phyloP scores from a whole-genome alignment of 2,329 filamentous ascomycete species.

The Chaetomium strumarium region DNA sequence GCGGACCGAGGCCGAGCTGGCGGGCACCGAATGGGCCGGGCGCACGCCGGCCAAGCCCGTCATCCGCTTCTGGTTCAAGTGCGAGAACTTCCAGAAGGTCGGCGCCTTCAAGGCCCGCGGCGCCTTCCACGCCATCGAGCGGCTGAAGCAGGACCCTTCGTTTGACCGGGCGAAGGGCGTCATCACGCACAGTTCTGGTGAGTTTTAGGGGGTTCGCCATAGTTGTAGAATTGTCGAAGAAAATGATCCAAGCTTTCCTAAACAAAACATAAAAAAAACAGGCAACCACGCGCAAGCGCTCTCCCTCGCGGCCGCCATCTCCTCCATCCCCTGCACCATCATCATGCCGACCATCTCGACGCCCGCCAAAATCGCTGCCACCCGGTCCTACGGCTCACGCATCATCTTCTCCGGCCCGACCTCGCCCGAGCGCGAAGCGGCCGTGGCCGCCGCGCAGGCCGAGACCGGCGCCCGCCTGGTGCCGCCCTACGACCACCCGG shows the following conservation, averaged over 20 bases:
- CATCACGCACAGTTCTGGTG: constrained; percentile 85
- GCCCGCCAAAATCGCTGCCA: constrained; percentile 81
- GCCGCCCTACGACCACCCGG: constrained; percentile 86
- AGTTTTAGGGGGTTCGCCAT: too few species aligned
- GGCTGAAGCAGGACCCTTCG: constrained; percentile 57
- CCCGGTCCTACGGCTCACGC: constrained; percentile 67
- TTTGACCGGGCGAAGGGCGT: constrained; percentile 63
- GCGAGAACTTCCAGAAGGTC: constrained; percentile 84
- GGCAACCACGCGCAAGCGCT: constrained; percentile 95
- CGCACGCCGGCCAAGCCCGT: constrained; percentile 55
- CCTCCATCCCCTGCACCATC: constrained; percentile 73
- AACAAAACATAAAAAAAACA: constrained; percentile 37
- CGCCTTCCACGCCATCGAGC: constrained; percentile 77
- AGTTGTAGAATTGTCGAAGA: too few species aligned
- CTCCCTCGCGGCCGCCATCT: constrained; percentile 71
- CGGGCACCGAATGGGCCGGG: constrained; percentile 51
- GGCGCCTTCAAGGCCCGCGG: constrained; percentile 92
- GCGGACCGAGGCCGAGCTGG: constrained; percentile 47
- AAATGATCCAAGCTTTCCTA: too few species aligned
- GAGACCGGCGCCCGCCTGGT: constrained; percentile 73
- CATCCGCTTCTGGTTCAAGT: constrained; percentile 85
- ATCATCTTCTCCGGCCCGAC: constrained; percentile 81
- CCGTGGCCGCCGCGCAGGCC: constrained; percentile 60
- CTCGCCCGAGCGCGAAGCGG: constrained; percentile 71
- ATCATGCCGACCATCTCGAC: constrained; percentile 87